Conservation (phyloP, 1,284 basidiomycete genomes). For the Farysia itapuensis region DNA sequence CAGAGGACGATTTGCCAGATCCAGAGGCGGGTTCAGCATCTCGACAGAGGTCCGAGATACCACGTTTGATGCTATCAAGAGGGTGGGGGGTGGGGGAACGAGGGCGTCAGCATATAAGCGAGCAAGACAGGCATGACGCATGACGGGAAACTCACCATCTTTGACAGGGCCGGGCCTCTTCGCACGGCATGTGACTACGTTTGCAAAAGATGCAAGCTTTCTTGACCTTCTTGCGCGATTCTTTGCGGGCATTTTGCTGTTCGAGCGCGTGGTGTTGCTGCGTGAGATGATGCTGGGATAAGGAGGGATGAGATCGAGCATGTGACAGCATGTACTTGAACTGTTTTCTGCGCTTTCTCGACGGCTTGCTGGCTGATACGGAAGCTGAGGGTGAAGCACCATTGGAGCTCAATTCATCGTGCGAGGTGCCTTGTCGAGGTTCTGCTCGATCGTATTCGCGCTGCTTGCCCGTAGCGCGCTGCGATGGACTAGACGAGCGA, state of each 20-base stretch:
- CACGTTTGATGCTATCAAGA: conserved; percentile 21
- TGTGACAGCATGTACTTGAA: conserved; percentile 46
- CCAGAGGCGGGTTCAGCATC: conserved; percentile 22
- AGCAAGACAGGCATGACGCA: no score
- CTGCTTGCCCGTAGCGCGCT: no score
- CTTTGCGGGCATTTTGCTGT: conserved; percentile 5
- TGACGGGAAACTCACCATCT: conserved; percentile 4
- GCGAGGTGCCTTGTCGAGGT: no score
- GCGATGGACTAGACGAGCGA: no score
- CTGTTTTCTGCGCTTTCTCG: conserved; percentile 35
- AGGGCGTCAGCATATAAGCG: background rate
- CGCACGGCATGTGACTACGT: conserved; percentile 36
- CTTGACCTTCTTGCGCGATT: conserved; percentile 37
- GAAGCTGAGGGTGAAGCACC: no score
- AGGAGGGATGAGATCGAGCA: no score
- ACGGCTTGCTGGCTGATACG: background rate
- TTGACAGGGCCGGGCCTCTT: conserved; percentile 3
- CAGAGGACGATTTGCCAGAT: background rate
- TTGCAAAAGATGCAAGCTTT: conserved; percentile 43
- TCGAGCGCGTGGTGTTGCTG: no score
- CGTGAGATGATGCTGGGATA: no score
- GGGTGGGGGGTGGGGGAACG: background rate
- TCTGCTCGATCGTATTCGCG: no score
- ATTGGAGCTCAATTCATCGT: no score
- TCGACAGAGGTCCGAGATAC: conserved; percentile 33